Base-by-base conservation (phyloP, 1,139 yeast genomes). In the Blastobotrys serpentis region DNA sequence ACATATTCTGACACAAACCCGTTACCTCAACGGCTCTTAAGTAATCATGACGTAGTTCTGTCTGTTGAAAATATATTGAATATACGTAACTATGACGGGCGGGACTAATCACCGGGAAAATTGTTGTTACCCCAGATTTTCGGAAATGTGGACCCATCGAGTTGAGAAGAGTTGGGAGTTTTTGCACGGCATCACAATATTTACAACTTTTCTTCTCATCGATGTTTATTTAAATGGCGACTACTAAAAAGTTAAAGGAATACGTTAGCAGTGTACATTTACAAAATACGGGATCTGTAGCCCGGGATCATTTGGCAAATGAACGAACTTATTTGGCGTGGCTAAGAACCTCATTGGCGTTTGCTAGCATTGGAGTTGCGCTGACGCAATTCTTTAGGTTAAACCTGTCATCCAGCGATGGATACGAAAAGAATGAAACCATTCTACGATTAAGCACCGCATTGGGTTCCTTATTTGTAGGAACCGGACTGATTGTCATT, bases 301-400 rank as follows among this genome's bases (percentile, higher is more conserved):
- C 81, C 3, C 65, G 81, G 49, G 81, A 77, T 56, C 81, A 77
- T 56, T 67, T 86, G 66, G 90, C 95, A 14, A 85, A 84, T 61
- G 95, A 86, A 62, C 71, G 95, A 51, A 86, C 94, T 0, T 81
- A 80, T 51, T 69, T 86, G 11, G 92, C 94, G 0, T 86, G 90
- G 85, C 66, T 82, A 34, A 72, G 94, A 52, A 85, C 94, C 0
- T 72, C 81, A 10, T 61, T 79, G 44, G 75, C 79, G 8, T 71
- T 79, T 47, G 78, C 81, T 4, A 73, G 81, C 10, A 73, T 77
- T 19, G 84, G 84, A 0, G 79, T 79, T 2, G 83, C 80, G 13
- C 66, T 79, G 6, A 70, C 82, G 0, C 83, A 79, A 58, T 61
- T 79, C 51, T 71, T 78, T 52, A 72, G 78, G 39, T 60, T 79